phyloP scores from a whole-genome alignment of 768 basidiomycete genomes.

The Suillus americanus region DNA sequence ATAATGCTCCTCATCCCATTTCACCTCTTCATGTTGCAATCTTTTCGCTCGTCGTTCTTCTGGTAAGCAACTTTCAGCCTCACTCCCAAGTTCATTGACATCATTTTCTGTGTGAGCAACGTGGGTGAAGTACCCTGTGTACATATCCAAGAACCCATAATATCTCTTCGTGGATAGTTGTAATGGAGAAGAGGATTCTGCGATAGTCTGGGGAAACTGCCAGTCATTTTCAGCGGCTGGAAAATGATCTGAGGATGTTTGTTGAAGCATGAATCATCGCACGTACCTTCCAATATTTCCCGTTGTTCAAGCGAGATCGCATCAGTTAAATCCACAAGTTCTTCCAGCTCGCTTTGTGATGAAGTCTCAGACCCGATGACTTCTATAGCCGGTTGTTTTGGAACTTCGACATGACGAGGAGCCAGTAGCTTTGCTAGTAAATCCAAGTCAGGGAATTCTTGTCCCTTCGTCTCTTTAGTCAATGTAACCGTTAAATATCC shows the following conservation, averaged over 20 bases:
- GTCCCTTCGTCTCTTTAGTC: constrained; percentile 64
- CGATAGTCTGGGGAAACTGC: constrained; percentile 67
- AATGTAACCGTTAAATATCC: constrained; percentile 77
- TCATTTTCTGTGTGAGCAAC: constrained; percentile 77
- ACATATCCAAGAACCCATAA: constrained; percentile 78
- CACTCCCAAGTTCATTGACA: constrained; percentile 71
- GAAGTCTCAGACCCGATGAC: constrained; percentile 41
- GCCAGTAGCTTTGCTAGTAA: constrained; percentile 76
- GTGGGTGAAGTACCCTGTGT: constrained; percentile 75
- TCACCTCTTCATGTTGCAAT: constrained; percentile 63
- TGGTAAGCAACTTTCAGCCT: constrained; percentile 56
- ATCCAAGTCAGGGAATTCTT: constrained; percentile 76
- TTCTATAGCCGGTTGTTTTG: constrained; percentile 50
- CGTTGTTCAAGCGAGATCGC: constrained; percentile 49
- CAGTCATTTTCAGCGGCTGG: constrained; percentile 78
- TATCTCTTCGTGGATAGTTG: constrained; percentile 42
- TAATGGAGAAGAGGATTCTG: constrained; percentile 39
- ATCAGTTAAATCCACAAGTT: constrained; percentile 44
- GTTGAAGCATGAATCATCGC: constrained; percentile 4
- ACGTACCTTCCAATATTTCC: constrained; percentile 57
- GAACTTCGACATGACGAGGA: constrained; percentile 47
- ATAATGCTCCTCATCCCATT: constrained; percentile 85
- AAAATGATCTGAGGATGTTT: not conserved
- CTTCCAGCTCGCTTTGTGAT: constrained; percentile 31
- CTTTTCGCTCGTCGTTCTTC: constrained; percentile 55